Evolutionary conservation across 1,139 yeast species (phyloP).

Genomic region (Kodamaea derodonti): DNA sequence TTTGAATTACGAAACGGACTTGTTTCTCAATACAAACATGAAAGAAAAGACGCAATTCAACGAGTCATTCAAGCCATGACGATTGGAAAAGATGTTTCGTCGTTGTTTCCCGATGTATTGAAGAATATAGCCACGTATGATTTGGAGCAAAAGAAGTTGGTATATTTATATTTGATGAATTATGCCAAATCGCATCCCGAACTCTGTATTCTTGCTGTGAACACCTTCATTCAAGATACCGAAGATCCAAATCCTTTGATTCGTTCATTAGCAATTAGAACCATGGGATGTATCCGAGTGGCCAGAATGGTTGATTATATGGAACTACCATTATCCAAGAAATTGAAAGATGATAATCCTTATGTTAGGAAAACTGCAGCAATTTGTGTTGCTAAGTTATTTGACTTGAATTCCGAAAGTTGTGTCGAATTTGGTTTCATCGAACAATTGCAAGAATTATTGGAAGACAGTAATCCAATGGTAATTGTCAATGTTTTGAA

Average conservation of each 20-base stretch:
- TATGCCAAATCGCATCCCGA: slow-evolving; percentile 97
- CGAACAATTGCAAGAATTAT: slow-evolving; percentile 60
- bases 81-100: slow-evolving; percentile 94
- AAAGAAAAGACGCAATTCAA: slow-evolving; percentile 94
- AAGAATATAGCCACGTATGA: slow-evolving; percentile 97
- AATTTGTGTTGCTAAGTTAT: slow-evolving; percentile 92
- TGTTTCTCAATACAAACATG: slow-evolving; percentile 91
- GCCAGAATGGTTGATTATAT: slow-evolving; percentile 93
- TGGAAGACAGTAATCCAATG: slow-evolving; percentile 91
- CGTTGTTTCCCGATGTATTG: slow-evolving; percentile 91
- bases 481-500: slow-evolving; percentile 93
- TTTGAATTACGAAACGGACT: slow-evolving; percentile 85
- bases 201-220: slow-evolving; percentile 90
- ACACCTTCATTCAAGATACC: slow-evolving; percentile 94
- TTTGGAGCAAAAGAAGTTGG: slow-evolving; percentile 93
- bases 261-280: slow-evolving; percentile 92
- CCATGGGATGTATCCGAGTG: slow-evolving; percentile 98
- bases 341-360: slow-evolving; percentile 89
- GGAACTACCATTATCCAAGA: slow-evolving; percentile 82
- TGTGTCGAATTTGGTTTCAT: slow-evolving; percentile 88
- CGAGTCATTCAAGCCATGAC: slow-evolving; percentile 98
- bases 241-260: slow-evolving; percentile 97
- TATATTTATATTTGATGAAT: slow-evolving; percentile 91
- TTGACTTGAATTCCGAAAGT: slow-evolving; percentile 76
- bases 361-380: slow-evolving; percentile 98